Evolutionary conservation across 2,329 filamentous ascomycete genomes (phyloP).

Genomic region (Pezizomycotina sp.): DNA sequence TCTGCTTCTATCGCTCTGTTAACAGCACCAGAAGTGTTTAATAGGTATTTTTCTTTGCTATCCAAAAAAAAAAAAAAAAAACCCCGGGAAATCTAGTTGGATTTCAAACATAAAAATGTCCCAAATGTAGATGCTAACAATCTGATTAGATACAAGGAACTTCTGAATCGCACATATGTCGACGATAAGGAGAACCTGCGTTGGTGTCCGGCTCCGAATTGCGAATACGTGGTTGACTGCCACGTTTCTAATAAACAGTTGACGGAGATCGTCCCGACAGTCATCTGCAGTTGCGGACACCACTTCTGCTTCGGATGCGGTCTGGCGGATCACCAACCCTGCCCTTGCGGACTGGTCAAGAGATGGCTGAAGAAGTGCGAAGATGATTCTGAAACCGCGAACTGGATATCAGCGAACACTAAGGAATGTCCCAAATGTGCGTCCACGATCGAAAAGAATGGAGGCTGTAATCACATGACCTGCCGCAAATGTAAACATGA

Average conservation of each 20-base stretch:
- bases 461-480: constrained; percentile 95
- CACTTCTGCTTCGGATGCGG: constrained; percentile 93
- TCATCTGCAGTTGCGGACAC: constrained; percentile 67
- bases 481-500: constrained; percentile 91
- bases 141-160: constrained; percentile 53
- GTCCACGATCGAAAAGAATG: constrained; percentile 98
- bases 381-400: constrained; percentile 93
- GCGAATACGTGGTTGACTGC: constrained; percentile 82
- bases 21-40: constrained; percentile 1
- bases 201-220: constrained; percentile 98
- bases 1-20: constrained; percentile 72
- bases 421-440: constrained; percentile 94
- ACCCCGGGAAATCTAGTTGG: no score
- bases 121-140: no score
- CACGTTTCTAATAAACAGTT: constrained; percentile 75
- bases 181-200: constrained; percentile 91
- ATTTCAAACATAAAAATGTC: no score
- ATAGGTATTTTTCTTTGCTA: no score
- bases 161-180: constrained; percentile 86
- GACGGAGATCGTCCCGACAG: constrained; percentile 70
- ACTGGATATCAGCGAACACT: constrained; percentile 98
- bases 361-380: constrained; percentile 96
- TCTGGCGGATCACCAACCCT: constrained; percentile 76
- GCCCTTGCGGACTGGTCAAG: constrained; percentile 80
- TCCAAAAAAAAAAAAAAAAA: no score